Evolutionary conservation across 1,284 basidiomycete genomes (phyloP), one percentile per base, ranked within the genome.

Genomic region (Microbotryum lychnidis-dioicae): DNA sequence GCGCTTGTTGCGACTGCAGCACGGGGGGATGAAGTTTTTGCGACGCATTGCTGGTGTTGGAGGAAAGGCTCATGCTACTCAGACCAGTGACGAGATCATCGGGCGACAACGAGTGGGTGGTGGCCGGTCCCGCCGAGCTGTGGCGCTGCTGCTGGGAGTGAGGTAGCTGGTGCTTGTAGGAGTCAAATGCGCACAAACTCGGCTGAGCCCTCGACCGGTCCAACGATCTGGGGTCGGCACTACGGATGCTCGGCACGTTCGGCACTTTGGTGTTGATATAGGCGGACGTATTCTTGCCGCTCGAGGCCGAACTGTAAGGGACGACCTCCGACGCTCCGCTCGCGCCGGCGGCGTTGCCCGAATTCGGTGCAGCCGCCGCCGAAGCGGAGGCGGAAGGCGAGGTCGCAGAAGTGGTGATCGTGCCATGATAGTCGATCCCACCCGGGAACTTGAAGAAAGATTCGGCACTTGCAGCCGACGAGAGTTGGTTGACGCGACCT

Each of bases 61-160:
- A 10, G 4, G 31, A 44, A 14, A 69, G 31, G 29, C 44, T 55
- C 46, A 69, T 56, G n/a, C 50, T 53, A 31, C 61, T 48, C 62
- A 69, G 46, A 1, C 59, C 60, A 16, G 55, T 49, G 33, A 62
- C 49, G 44, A 69, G 56, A n/a, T 64, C 67, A 52, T 67, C 65
- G 10, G 61, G 61, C 37, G 64, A 62, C 6, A 58, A 25, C 21
- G 27, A 49, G 12, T 50, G 54, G 29, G 44, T n/a, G 21, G 55
- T 6, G 49, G 50, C 42, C 6, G 56, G 23, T 16, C 25, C 23
- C 20, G 49, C 18, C 49, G 49, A 54, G 23, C 51, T 48, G 23
- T 47, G 47, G 37, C 50, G 54, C 56, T 57, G 53, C 27, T 46
- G 50, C 31, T 42, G 46, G 16, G 49, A 52, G 47, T 31, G 48